These are phyloP conservation scores for Gossypium herbaceum DNA, from an alignment of 345 rosid genomes.

Conservation along the genomic window DNA sequence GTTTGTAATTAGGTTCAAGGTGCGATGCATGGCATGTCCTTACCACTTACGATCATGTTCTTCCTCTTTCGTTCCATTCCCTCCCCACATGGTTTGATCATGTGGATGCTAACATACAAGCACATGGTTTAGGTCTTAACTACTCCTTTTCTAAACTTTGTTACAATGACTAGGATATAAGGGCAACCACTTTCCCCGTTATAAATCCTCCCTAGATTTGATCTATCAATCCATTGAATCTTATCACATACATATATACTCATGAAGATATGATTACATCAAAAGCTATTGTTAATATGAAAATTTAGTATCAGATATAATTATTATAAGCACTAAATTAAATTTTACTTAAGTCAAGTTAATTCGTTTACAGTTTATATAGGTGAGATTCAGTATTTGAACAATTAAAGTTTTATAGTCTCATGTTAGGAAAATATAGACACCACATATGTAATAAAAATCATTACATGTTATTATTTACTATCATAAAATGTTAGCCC, in stretches of 20 bases:
- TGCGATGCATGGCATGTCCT: neutral
- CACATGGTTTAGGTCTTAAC: conserved; percentile 8
- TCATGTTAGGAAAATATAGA: no score
- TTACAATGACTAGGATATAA: neutral
- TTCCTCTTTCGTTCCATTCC: neutral
- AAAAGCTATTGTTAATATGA: no score
- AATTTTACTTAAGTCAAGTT: no score
- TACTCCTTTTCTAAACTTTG: neutral
- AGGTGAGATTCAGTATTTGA: no score
- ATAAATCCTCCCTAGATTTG: neutral
- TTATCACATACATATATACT: neutral
- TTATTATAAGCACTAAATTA: no score
- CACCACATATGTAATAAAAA: no score
- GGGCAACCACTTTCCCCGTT: neutral
- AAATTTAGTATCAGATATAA: no score
- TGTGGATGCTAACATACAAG: conserved; percentile 8
- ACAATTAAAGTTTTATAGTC: no score
- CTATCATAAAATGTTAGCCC: no score
- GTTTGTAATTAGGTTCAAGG: neutral
- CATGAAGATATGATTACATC: no score
- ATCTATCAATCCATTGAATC: neutral
- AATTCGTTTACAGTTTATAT: no score
- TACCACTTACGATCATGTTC: neutral
- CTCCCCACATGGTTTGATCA: conserved; percentile 8
- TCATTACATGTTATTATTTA: no score